A percentile compares a stretch with the other conserved stretches of the same genome.
Evolutionary conservation across 2,329 filamentous ascomycete genomes (phyloP).

Genomic region (Sarocladium strictum): DNA sequence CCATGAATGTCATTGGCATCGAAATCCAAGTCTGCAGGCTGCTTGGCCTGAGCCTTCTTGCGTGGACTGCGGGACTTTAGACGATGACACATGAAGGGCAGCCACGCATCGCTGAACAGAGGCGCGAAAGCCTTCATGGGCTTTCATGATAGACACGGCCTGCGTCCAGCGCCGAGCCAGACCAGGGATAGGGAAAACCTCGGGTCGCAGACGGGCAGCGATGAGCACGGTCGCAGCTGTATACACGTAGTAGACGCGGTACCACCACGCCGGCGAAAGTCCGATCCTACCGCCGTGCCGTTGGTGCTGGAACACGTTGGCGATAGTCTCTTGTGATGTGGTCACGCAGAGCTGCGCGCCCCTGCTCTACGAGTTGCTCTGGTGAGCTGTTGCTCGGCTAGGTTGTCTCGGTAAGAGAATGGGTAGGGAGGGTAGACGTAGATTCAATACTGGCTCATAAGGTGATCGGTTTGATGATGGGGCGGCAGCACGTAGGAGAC

Average conservation of each 20-base stretch:
- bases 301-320: slow-evolving; percentile 23
- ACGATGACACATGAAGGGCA: slow-evolving; percentile 27
- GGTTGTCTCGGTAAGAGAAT: slow-evolving; percentile 12
- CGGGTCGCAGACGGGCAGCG: slow-evolving; percentile 27
- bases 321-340: slow-evolving; percentile 26
- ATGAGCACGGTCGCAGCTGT: slow-evolving; percentile 29
- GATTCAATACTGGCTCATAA: slow-evolving; percentile 40
- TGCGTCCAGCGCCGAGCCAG: slow-evolving; percentile 25
- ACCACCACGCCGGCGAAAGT: slow-evolving; percentile 33
- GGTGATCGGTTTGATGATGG: slow-evolving; percentile 35
- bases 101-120: slow-evolving; percentile 26
- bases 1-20: slow-evolving; percentile 27
- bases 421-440: slow-evolving; percentile 38
- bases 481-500: slow-evolving; percentile 31
- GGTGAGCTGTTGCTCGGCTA: slow-evolving; percentile 17
- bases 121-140: slow-evolving; percentile 26
- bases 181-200: slow-evolving; percentile 21
- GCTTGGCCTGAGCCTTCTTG: slow-evolving; percentile 11
- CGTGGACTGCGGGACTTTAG: slow-evolving; percentile 22
- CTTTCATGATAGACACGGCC: slow-evolving; percentile 25
- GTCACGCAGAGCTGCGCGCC: slow-evolving; percentile 28
- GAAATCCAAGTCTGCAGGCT: slow-evolving; percentile 22
- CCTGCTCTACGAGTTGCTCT: slow-evolving; percentile 24
- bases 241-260: slow-evolving; percentile 31
- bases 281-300: slow-evolving; percentile 24